Percentiles rank a stretch among this genome's conserved stretches.
Conservation (phyloP, 305 asterid genomes). For the Solanum hybrid region DNA sequence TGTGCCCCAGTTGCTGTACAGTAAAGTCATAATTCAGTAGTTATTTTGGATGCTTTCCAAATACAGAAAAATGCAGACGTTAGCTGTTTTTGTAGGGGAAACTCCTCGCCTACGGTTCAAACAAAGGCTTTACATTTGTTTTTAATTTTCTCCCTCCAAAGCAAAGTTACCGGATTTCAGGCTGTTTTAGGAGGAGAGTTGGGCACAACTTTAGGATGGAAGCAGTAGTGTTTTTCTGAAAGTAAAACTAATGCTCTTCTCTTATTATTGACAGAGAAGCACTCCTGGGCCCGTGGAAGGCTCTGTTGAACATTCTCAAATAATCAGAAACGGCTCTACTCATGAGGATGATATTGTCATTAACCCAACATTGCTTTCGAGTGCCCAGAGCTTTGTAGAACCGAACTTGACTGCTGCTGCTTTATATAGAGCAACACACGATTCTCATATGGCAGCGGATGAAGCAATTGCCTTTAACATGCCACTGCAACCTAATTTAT, state of each 20-base stretch:
- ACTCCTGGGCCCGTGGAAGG: conserved; percentile 45
- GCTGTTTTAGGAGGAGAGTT: not conserved
- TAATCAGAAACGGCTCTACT: conserved; percentile 32
- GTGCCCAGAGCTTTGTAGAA: conserved; percentile 37
- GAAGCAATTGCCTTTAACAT: conserved; percentile 32
- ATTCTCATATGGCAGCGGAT: conserved; percentile 21
- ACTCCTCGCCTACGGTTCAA: not conserved
- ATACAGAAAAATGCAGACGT: not conserved
- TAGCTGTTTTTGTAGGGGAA: not conserved
- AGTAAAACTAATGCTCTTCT: not conserved
- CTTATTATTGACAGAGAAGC: conserved; percentile 36
- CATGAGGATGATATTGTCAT: conserved; percentile 35
- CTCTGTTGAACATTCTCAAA: conserved; percentile 42
- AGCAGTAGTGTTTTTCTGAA: not conserved
- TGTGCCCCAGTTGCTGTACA: not conserved
- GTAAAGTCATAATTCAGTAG: not conserved
- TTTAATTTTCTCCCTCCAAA: not conserved
- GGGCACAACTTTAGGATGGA: not conserved
- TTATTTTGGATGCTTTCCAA: not conserved
- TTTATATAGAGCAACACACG: conserved; percentile 28
- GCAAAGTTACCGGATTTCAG: not conserved
- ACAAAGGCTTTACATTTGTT: not conserved
- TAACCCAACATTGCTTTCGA: conserved; percentile 25
- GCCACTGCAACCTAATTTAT: conserved; percentile 36
- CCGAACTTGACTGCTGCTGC: conserved; percentile 37